phyloP scores from a whole-genome alignment of 2,329 filamentous ascomycete species.

The Alternaria longipes region DNA sequence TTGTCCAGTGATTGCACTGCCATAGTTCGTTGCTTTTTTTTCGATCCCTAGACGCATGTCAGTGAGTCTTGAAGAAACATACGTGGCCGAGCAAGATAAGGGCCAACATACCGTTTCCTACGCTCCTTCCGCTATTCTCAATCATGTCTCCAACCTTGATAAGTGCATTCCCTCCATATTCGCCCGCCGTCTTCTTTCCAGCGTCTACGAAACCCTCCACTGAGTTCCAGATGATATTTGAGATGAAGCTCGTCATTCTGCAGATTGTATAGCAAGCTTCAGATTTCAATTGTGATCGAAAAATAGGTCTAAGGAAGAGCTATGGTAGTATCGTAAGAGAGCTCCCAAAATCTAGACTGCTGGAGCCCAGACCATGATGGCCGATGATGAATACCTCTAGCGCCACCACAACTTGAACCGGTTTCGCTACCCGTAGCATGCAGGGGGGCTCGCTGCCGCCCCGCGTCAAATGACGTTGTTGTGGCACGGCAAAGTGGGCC shows the following conservation, averaged over 20 bases:
- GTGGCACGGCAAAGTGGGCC: conserved; percentile 25
- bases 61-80: neutral
- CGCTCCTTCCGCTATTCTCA: conserved; percentile 43
- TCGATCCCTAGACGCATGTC: conserved; percentile 38
- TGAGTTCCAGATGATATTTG: conserved; percentile 51
- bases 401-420: conserved; percentile 37
- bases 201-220: conserved; percentile 51
- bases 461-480: conserved; percentile 40
- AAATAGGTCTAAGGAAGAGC: neutral
- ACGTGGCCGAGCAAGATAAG: neutral
- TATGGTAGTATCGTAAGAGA: neutral
- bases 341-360: conserved; percentile 8
- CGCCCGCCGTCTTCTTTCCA: conserved; percentile 47
- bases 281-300: neutral
- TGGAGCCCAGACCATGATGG: conserved; percentile 17
- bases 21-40: conserved; percentile 41
- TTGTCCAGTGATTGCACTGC: conserved; percentile 42
- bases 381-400: conserved; percentile 27
- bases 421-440: conserved; percentile 28
- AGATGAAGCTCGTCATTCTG: conserved; percentile 45
- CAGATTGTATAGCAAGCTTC: neutral
- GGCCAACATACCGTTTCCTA: conserved; percentile 42
- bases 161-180: conserved; percentile 50
- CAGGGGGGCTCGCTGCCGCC: conserved; percentile 24
- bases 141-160: conserved; percentile 51